A percentile compares a stretch with the other conserved stretches of the same genome.
These are phyloP conservation scores for Urostyla sp. DNA, from an alignment of 73 alveolate genomes.

Conservation along the genomic window DNA sequence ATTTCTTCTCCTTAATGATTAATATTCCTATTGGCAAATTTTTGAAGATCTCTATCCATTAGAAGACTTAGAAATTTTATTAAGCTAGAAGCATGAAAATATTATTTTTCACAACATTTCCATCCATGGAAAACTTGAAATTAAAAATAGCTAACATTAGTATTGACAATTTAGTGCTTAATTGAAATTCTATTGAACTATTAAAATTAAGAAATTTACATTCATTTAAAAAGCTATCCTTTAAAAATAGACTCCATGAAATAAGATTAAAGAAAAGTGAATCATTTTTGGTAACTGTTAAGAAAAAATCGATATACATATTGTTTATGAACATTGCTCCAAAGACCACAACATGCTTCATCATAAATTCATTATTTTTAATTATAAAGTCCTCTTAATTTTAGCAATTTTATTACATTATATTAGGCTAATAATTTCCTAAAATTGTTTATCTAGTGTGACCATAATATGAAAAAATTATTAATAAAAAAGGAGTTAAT, in stretches of 20 bases:
- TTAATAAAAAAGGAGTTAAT: too few species aligned
- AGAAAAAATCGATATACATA: constrained; percentile 36
- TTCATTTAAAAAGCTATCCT: neutral
- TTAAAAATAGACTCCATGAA: constrained; percentile 33
- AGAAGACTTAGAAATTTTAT: neutral
- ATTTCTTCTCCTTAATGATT: constrained; percentile 19
- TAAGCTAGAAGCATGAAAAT: neutral
- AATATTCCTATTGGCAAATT: constrained; percentile 41
- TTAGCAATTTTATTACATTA: too few species aligned
- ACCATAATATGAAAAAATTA: too few species aligned
- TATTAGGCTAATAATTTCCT: too few species aligned
- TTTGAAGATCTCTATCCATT: constrained; percentile 41
- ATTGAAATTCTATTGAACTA: constrained; percentile 7
- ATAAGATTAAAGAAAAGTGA: constrained; percentile 22
- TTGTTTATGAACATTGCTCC: constrained; percentile 50
- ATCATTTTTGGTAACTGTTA: constrained; percentile 14
- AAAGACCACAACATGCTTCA: constrained; percentile 1
- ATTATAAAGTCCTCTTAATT: too few species aligned
- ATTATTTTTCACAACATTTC: neutral
- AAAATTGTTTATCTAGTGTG: too few species aligned
- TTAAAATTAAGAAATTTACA: neutral
- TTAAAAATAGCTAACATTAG: constrained; percentile 19
- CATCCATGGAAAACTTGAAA: constrained; percentile 37
- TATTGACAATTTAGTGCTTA: constrained; percentile 29
- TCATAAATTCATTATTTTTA: too few species aligned